Base-by-base conservation (phyloP, 257 asterid species). In the Coffea eugenioides region DNA sequence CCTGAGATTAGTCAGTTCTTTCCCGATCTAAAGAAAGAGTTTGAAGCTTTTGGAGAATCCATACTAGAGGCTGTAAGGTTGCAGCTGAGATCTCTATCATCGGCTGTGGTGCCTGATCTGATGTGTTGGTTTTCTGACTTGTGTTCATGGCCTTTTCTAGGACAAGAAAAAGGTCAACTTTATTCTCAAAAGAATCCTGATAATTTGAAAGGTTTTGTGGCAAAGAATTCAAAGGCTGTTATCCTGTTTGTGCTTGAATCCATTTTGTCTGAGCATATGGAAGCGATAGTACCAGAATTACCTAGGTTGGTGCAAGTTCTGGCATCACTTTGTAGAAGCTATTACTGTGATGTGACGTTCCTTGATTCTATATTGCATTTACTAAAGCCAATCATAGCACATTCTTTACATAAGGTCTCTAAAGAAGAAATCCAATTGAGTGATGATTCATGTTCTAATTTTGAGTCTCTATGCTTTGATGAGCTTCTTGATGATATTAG, bases 221-320 rank as follows among this genome's bases (percentile, higher is more conserved):
- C 98, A 73, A 93, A 92, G 88, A 96, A 96, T 89, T 95, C 98
- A 39, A 96, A 92, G 89, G 99, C 95, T 69, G 90, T 94, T 74
- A 84, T 96, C 79, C 87, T 90, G 34, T 96, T 92, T 85, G 87
- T 92, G 59, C 96, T 96, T 81, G 99, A 96, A 90, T 92, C 97
- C 81, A 89, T 96, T 83, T 88, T 96, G 70, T 88, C 84, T 73
- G 92, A 89, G 90, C 97, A 96, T 85, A 89, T 93, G 97, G 98
- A 96, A 85, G 96, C 94, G 57, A 87, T 94, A 88, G 88, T 90
- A 79, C 97, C 95, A 9, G 99, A 96, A 89, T 74, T 92, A 74
- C 99, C 99, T 59, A 86, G 92, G 86, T 83, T 93, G 88, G 91
- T 91, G 80, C 94, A 92, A 82, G 91, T 90, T 81, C 87, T 95